Base-by-base conservation (phyloP, 1,139 yeast genomes). In the Wickerhamiella pararugosa region DNA sequence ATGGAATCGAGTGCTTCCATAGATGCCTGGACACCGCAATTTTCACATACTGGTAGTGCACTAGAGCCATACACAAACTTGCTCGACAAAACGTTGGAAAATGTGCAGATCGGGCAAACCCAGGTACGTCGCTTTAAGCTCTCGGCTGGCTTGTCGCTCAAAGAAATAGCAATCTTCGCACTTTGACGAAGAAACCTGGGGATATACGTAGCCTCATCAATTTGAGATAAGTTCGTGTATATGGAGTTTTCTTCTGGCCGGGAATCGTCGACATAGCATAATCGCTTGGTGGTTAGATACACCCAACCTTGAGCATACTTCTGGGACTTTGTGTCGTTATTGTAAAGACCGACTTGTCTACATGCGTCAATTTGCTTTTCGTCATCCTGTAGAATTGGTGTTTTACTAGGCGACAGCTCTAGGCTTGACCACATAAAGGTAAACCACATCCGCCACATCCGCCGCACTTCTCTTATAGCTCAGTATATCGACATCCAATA, bases 71-170 rank as follows among this genome's bases (percentile, higher is more conserved):
- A 55, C 34, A 63, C 64, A 29, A 65, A 56, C 10, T 59, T 61
- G 2, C 62, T 52, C 1, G 61, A 55, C 4, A 74, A 57, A 27
- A 65, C 65, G 55, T 86, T 86, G 26, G 77, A 68, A 52, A 69
- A 79, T 35, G 77, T 77, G 58, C 97, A 87, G 4, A 87, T 86
- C 8, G 81, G 78, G 58, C 97, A 87, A 1, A 72, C 70, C 96
- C 96, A 87, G 15, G 47, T 30, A 4, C 28, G 29, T 27, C 32
- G 26, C 3, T 26, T 15, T 7, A 42, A 36, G 11, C 34, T 29
- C n/a, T 47, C 33, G 9, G 41, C 38, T 6, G 45, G 36, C 34
- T 27, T 29, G 25, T 43, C 43, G 29, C 41, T 58, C 45, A 68
- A 55, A 44, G 55, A 57, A 7, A 73, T 44, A 5, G 68, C 74